phyloP scores from a whole-genome alignment of 257 asterid genomes.

The Petunia secreta region DNA sequence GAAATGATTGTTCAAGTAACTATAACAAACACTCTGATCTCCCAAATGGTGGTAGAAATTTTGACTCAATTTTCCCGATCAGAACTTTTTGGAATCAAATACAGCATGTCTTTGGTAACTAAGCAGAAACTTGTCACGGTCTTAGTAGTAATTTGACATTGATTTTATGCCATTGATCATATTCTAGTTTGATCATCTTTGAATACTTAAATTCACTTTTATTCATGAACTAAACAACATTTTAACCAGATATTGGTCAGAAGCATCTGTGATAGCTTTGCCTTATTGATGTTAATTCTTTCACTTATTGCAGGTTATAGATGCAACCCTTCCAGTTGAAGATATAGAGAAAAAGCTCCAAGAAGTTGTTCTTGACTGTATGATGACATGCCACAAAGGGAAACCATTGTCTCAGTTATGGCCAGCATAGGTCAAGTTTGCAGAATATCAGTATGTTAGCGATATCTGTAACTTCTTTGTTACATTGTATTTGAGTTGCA shows the following conservation, averaged over 20 bases:
- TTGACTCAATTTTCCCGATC: not conserved
- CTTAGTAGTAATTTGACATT: not conserved
- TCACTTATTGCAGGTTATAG: constrained; percentile 55
- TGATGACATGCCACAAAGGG: constrained; percentile 59
- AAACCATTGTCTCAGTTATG: constrained; percentile 70
- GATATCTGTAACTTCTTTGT: constrained; percentile 10
- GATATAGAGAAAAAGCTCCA: constrained; percentile 67
- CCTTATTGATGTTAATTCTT: constrained; percentile 7
- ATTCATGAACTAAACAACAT: not conserved
- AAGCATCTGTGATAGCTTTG: not conserved
- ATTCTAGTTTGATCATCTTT: not conserved
- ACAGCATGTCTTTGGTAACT: constrained; percentile 4
- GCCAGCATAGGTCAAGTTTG: constrained; percentile 34
- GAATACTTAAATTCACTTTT: not conserved
- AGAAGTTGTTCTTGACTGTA: constrained; percentile 52
- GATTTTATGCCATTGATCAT: not conserved
- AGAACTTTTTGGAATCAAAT: not conserved
- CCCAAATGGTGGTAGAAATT: not conserved
- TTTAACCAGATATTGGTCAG: not conserved
- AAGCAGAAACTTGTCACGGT: not conserved
- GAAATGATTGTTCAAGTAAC: not conserved
- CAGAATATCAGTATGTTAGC: not conserved
- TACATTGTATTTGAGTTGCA: not conserved
- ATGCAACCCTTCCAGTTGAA: constrained; percentile 73
- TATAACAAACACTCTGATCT: not conserved